A percentile compares a stretch with the other conserved stretches of the same genome.
phyloP scores from a whole-genome alignment of 129 eudicot genomes.

The Pulicaria dysenterica region DNA sequence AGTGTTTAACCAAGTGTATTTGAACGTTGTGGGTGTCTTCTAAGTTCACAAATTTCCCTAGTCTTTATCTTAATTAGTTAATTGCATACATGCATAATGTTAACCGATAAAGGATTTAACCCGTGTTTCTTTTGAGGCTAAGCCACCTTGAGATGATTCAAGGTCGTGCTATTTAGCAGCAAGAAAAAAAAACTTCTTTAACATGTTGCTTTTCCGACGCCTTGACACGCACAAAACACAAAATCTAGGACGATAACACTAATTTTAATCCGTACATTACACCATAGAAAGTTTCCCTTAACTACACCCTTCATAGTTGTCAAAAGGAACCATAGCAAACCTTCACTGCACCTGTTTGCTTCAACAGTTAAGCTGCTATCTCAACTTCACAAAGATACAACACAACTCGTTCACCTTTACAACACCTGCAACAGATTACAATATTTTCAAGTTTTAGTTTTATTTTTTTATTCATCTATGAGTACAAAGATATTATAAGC shows the following conservation, averaged over 20 bases:
- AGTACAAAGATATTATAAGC: background rate
- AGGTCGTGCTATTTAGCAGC: background rate
- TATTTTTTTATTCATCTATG: too few relatives aligned
- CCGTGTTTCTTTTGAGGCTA: too few relatives aligned
- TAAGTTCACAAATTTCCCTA: too few relatives aligned
- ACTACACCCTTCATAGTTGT: background rate
- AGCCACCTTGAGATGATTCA: too few relatives aligned
- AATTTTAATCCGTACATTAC: background rate
- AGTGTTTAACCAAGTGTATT: too few relatives aligned
- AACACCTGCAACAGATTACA: constrained; percentile 19
- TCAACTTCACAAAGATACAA: background rate
- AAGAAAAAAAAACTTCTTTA: background rate
- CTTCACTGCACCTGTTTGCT: background rate
- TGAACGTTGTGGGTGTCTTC: too few relatives aligned
- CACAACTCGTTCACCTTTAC: constrained; percentile 22
- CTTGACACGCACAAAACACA: background rate
- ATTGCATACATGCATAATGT: too few relatives aligned
- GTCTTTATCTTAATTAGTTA: too few relatives aligned
- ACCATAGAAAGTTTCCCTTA: background rate
- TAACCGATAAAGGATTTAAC: too few relatives aligned
- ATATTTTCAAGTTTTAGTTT: background rate
- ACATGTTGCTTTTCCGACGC: background rate
- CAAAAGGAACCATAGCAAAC: background rate
- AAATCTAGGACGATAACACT: background rate
- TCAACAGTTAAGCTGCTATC: background rate